Percentiles rank a stretch among this genome's conserved stretches.
Conservation (phyloP, 2,329 filamentous ascomycete genomes). For the Coccinonectria pachysandricola region DNA sequence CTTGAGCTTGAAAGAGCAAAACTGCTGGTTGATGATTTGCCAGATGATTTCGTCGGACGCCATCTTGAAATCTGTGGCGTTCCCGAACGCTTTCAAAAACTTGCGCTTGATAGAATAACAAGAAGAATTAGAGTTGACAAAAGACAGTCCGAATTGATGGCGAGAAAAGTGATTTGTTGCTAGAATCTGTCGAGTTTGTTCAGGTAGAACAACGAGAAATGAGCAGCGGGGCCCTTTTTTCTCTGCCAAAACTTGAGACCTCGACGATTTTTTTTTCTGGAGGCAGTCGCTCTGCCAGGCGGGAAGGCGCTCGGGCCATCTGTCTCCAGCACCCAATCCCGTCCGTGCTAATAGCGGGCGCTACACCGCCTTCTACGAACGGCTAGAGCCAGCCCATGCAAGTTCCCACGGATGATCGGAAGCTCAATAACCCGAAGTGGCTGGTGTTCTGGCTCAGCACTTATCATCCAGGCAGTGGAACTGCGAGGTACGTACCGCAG, state of each 20-base stretch:
- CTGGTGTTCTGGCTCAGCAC: too few species aligned
- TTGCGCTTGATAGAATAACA: too few species aligned
- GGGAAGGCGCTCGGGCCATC: slow-evolving; percentile 7
- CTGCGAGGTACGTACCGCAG: slow-evolving; percentile 13
- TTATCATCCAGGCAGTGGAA: too few species aligned
- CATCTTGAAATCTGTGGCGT: slow-evolving; percentile 49
- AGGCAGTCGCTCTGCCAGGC: slow-evolving; percentile 4
- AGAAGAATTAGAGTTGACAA: too few species aligned
- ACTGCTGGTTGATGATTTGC: slow-evolving; percentile 92
- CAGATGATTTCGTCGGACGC: slow-evolving; percentile 94
- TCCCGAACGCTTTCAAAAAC: too few species aligned
- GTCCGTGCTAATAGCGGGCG: slow-evolving; percentile 7
- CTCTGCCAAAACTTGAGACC: slow-evolving; percentile 8
- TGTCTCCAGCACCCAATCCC: slow-evolving; percentile 1
- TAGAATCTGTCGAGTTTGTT: too few species aligned
- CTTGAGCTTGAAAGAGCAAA: slow-evolving; percentile 93
- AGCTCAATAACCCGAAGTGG: slow-evolving; percentile 8
- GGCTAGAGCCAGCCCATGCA: not conserved
- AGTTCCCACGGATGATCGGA: slow-evolving; percentile 2
- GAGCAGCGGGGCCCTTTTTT: slow-evolving; percentile 11
- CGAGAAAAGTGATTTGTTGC: too few species aligned
- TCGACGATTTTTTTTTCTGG: slow-evolving; percentile 12
- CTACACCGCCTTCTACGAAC: slow-evolving; percentile 11
- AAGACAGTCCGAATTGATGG: too few species aligned
- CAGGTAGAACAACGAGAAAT: slow-evolving; percentile 8